Evolutionary conservation across 768 basidiomycete genomes (phyloP), one percentile per base, ranked within the genome.

Genomic region (Amyloporia xantha): DNA sequence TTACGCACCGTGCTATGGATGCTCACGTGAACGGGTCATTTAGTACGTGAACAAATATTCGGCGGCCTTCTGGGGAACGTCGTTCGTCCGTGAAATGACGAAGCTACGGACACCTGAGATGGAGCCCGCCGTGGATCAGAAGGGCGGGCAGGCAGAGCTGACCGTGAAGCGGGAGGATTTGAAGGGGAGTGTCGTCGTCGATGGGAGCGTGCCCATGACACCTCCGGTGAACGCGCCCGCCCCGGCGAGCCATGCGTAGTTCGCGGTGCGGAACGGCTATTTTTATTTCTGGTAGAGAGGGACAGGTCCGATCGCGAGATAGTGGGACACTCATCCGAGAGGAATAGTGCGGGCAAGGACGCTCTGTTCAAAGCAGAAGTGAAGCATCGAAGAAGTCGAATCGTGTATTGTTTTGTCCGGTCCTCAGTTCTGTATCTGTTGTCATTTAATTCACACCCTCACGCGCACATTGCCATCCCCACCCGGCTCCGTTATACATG

Each of bases 1-100:
- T 15, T 37, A 12, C 13, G 2, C 21, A 1, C 43, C 48, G 10
- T n/a, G 5, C 27, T 9, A n/a, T n/a, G 13, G 4, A 17, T 41
- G 12, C 46, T 41, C 19, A 43, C 43, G 6, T 12, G n/a, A n/a
- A n/a, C n/a, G n/a, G 7, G 33, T 12, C 27, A 40, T 23, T 12
- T 40, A 71, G 71, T 96, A 96, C 66, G 90, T 96, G 52, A 85
- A 84, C 72, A 94, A 94, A 68, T 95, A 92, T 72, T 91, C 86
- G 50, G 85, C 93, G 26, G 82, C 88, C 35, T 93, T 86, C 68
- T 94, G 91, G 91, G 91, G 92, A 35, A 85, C 81, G 43, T 88
- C 86, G 52, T 93, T 92, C 65, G 89, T 94, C 61, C 78, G 72
- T 59, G 91, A 92, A 70, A 88, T 93, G 81, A 70, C 75, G 41